Base-by-base conservation (phyloP, 2,329 filamentous ascomycete genomes). In the Canariomyces notabilis region DNA sequence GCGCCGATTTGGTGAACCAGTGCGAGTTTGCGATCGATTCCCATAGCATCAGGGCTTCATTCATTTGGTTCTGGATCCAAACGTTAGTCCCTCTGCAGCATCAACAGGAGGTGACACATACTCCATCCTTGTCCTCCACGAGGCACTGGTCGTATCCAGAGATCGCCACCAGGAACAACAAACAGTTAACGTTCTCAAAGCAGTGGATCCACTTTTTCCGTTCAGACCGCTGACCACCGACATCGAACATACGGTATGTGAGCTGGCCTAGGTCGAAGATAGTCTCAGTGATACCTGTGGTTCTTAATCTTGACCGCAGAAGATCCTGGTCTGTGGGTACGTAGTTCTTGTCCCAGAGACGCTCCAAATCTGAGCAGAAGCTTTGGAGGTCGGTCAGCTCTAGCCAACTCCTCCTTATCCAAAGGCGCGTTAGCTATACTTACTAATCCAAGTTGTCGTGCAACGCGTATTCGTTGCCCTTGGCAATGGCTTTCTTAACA, bases 141-240 rank as follows among this genome's bases (percentile, higher is more conserved):
- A 97, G 72, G 61, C 90, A 95, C 67, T 97, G 93, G 63, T 97
- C 91, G 66, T 96, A 97, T 49, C 91, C 91, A 54, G 89, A 95
- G 58, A 97, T 90, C 38, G 91, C 90, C 42, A 95, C 91, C 56
- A 97, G 78, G 70, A 97, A 97, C 33, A 97, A 74, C 44, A 97
- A 75, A 57, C 88, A 90, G 61, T 93, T 89, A 52, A 95, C 89
- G 55, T 93, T 93, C 65, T 95, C 89, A 64, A 95, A 95, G 63
- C 89, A 93, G 66, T 95, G 89, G 53, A 95, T 95, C 89, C 89
- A 95, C 74, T 95, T 95, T 77, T 95, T 95, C 52, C 89, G 85
- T 68, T 95, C 89, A 21, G 89, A 95, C 59, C 89, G 77, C 65
- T 95, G 89, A 48, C 89, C 89, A 64, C 89, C 89, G 37, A 95